These are phyloP conservation scores for Obelidium mucronatum DNA, from an alignment of 192 early-diverging fungal species.

Conservation along the genomic window DNA sequence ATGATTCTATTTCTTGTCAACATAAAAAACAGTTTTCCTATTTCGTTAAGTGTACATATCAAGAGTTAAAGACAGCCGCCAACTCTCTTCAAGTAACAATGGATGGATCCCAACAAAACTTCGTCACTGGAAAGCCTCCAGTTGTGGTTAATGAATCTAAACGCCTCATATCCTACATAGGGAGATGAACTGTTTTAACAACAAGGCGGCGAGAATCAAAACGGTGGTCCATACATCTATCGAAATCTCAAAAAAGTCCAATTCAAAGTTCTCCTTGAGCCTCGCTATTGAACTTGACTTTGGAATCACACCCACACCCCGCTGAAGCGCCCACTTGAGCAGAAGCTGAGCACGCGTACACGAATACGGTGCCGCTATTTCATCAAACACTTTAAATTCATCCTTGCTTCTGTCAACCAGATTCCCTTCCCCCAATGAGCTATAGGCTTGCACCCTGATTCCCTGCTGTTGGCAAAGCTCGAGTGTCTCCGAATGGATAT, in stretches of 20 bases:
- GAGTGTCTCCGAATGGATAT: neutral
- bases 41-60: no score
- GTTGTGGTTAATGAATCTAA: constrained; percentile 25
- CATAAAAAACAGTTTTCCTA: no score
- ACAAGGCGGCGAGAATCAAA: neutral
- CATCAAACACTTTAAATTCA: neutral
- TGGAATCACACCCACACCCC: constrained; percentile 38
- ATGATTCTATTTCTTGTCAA: no score
- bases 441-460: constrained; percentile 48
- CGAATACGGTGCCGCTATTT: neutral
- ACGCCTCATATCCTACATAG: constrained; percentile 25
- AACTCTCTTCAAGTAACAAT: constrained; percentile 20
- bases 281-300: constrained; percentile 39
- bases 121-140: neutral
- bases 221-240: neutral
- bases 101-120: constrained; percentile 55
- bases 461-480: constrained; percentile 21
- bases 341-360: constrained; percentile 48
- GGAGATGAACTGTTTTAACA: neutral
- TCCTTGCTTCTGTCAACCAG: constrained; percentile 22
- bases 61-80: neutral
- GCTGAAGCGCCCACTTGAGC: constrained; percentile 43
- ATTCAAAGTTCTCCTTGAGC: constrained; percentile 49
- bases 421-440: constrained; percentile 46
- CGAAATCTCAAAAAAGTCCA: constrained; percentile 14